Evolutionary conservation across 2,329 filamentous ascomycete species (phyloP).

Genomic region (Alternaria burnsii): DNA sequence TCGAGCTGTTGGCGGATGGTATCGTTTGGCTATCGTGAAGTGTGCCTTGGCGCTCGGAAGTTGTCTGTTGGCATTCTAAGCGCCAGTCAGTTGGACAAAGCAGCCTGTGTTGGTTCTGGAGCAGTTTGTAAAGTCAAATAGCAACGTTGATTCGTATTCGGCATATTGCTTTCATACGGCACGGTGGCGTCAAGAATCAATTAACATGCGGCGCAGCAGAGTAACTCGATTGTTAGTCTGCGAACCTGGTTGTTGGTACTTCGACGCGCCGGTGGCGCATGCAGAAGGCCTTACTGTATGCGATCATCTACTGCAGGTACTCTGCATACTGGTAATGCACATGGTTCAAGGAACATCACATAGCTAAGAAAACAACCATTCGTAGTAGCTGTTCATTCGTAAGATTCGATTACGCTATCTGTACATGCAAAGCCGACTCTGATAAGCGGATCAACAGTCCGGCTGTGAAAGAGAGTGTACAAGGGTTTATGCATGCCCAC

Average conservation of each 20-base stretch:
- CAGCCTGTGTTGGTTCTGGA: background rate
- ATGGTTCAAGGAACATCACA: background rate
- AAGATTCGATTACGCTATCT: slow-evolving; percentile 11
- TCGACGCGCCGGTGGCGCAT: slow-evolving; percentile 1
- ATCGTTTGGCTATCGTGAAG: slow-evolving; percentile 1
- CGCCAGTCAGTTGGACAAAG: background rate
- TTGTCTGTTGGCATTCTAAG: background rate
- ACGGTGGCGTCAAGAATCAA: background rate
- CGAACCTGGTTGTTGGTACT: slow-evolving; percentile 3
- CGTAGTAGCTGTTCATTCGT: slow-evolving; percentile 2
- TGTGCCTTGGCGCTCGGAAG: slow-evolving; percentile 3
- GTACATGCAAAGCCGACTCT: slow-evolving; percentile 21
- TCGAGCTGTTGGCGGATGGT: background rate
- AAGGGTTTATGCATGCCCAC: slow-evolving; percentile 10
- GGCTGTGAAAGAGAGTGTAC: slow-evolving; percentile 43
- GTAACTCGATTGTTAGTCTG: background rate
- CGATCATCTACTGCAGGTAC: background rate
- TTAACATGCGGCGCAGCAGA: background rate
- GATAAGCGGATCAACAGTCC: slow-evolving; percentile 49
- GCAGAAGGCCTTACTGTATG: background rate
- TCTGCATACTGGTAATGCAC: background rate
- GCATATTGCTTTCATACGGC: slow-evolving; percentile 4
- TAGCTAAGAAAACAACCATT: background rate
- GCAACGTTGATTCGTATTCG: background rate
- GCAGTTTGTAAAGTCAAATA: background rate